These are phyloP conservation scores for Herpetomonas samuelpessoai DNA, from an alignment of 208 protist genomes.

Conservation along the genomic window DNA sequence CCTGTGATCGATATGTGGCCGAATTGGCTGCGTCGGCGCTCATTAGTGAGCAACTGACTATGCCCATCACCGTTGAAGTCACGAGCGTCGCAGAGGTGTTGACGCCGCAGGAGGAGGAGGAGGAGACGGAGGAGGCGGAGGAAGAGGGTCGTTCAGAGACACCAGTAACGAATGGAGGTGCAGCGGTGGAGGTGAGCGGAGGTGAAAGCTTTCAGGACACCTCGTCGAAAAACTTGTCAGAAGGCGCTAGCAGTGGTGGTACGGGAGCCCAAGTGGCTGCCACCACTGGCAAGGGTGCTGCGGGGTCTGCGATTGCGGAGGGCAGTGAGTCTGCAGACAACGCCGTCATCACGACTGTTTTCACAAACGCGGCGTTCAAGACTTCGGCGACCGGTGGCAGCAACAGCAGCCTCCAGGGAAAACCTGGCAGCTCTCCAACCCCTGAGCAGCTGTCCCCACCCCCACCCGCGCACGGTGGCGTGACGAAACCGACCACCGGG, in stretches of 20 bases:
- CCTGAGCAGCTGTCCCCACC: no score
- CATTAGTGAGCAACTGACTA: slow-evolving; percentile 34
- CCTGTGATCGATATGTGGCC: slow-evolving; percentile 35
- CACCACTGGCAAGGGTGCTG: no score
- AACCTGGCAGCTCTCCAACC: neutral
- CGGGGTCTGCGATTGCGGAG: no score
- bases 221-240: neutral
- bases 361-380: slow-evolving; percentile 5
- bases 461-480: no score
- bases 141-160: neutral
- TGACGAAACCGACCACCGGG: neutral
- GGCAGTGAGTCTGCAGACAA: neutral
- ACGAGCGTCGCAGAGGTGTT: neutral
- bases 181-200: no score
- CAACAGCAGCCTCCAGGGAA: neutral
- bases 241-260: no score
- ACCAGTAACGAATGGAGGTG: no score
- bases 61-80: slow-evolving; percentile 41
- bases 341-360: slow-evolving; percentile 6
- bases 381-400: neutral
- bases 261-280: no score
- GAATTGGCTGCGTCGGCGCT: slow-evolving; percentile 30
- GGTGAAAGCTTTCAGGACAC: neutral
- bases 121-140: slow-evolving; percentile 2
- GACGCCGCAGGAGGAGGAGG: neutral